Base-by-base conservation (phyloP, 208 protist genomes). In the Leishmania guyanensis region DNA sequence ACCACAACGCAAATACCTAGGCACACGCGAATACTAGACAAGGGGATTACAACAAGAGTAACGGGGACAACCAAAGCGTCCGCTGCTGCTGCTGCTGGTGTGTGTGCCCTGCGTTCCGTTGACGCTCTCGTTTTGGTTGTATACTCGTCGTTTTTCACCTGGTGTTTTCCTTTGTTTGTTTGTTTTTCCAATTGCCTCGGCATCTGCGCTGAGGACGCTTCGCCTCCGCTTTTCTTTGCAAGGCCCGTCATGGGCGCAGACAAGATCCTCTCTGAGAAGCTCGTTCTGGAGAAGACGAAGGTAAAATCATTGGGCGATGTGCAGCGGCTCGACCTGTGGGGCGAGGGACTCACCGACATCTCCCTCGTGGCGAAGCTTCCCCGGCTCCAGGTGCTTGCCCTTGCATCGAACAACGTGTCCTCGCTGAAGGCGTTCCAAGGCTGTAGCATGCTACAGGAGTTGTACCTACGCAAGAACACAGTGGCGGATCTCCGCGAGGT, bases 401-500 rank as follows among this genome's bases (percentile, higher is more conserved):
- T 99, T 5, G 94, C 90, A 2, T 86, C 96, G 10, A 98, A 98
- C 84, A 86, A 94, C 17, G 86, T 98, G 22, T 89, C 80, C 1
- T 90, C 94, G 12, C 82, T 99, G 50, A 82, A 85, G 43, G 65
- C 81, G 29, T 95, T 99, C 56, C 85, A 85, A 29, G 70, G 81
- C n/a, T 98, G 96, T 83, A 71, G 70, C 0, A 81, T 75, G 26
- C 81, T 98, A 75, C 68, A 91, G 80, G 97, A 99, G 87, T 89
- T 99, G 73, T 98, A 98, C 85, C 83, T 99, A 72, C 90, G 97
- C 77, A 98, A 98, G 85, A 99, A 98, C 84, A 82, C 90, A 60
- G 89, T 99, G 33, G 71, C 51, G 26, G 84, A 90, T 10, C 84
- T 99, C 62, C 66, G 78, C 26, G 95, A 99, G 84, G 85, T 98